Base-by-base conservation (phyloP, 352 stramenopile species). In the Phytophthora vignae region DNA sequence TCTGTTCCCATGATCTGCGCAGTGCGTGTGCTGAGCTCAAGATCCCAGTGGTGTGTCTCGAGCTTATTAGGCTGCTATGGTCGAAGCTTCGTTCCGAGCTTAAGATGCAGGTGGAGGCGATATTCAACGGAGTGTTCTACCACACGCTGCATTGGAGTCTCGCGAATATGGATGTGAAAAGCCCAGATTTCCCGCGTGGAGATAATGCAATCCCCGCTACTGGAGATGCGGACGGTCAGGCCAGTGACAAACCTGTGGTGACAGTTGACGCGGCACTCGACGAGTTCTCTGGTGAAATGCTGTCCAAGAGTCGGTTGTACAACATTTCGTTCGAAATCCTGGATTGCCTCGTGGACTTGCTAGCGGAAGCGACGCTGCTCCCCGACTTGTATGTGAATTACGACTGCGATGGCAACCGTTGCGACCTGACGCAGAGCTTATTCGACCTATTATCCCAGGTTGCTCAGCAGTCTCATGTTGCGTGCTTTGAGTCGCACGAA, bases 321-420 rank as follows among this genome's bases (percentile, higher is more conserved):
- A 77, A 71, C 8, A 78, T 88, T 15, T 93, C 88, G 7, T 85
- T 91, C 64, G 90, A 96, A 71, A 84, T 96, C 46, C 61, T 93
- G 12, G 82, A 99, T 74, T 98, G 86, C 33, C 79, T 99, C 5
- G 85, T 99, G 7, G 98, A 99, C 64, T 96, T 99, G 55, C 97
- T 98, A 48, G 81, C 95, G 11, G 97, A 99, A 77, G 88, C 97
- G 36, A 94, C 90, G 9, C 73, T 99, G 1, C 91, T 99, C 58
- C 90, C 97, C 4, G 98, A 99, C 74, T 70, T 99, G 11, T 99
- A 99, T 71, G 90, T 98, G 33, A 99, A 99, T 73, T 99, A 99
- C 80, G 98, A 99, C 80, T 99, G 97, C 71, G 97, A 99, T 68
- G 90, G 98, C n/a, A 92, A 98, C 54, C 98, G 98, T 69, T 98